Conservation (phyloP, 2,329 filamentous ascomycete species). For the Fusarium poae region DNA sequence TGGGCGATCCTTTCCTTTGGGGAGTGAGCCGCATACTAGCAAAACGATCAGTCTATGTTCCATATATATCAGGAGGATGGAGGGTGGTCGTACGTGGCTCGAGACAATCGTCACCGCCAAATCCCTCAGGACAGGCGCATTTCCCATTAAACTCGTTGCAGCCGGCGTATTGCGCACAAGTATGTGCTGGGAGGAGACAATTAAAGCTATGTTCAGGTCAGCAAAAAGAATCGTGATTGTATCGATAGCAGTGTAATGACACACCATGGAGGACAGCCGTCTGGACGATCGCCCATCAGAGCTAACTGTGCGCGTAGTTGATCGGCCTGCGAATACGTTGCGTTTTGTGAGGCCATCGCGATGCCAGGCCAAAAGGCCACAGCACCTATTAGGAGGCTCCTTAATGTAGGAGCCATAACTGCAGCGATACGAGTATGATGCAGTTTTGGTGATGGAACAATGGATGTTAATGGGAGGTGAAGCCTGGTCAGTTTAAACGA, state of each 20-base stretch:
- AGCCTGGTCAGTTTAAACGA: conserved; percentile 33
- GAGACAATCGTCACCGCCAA: conserved; percentile 93
- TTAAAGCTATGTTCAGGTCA: conserved; percentile 79
- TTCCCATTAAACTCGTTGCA: conserved; percentile 93
- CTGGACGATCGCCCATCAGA: conserved; percentile 78
- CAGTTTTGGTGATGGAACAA: conserved; percentile 33
- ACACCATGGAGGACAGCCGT: conserved; percentile 83
- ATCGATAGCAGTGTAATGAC: not conserved
- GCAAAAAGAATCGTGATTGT: not conserved
- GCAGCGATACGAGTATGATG: conserved; percentile 43
- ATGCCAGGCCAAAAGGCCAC: conserved; percentile 58
- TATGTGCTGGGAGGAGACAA: conserved; percentile 93
- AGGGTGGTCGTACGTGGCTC: conserved; percentile 71
- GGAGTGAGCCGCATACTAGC: conserved; percentile 85
- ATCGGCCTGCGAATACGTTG: conserved; percentile 72
- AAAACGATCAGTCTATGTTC: conserved; percentile 23
- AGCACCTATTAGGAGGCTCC: conserved; percentile 57
- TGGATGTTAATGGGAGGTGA: conserved; percentile 30
- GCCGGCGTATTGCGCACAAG: conserved; percentile 88
- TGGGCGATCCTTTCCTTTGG: conserved; percentile 82
- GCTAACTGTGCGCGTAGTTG: conserved; percentile 75
- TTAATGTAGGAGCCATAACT: conserved; percentile 58
- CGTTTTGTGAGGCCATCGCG: conserved; percentile 58
- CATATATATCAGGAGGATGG: not conserved
- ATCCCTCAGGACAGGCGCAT: conserved; percentile 91